phyloP scores from a whole-genome alignment of 2,329 filamentous ascomycete genomes.

The Diaporthe vexans region DNA sequence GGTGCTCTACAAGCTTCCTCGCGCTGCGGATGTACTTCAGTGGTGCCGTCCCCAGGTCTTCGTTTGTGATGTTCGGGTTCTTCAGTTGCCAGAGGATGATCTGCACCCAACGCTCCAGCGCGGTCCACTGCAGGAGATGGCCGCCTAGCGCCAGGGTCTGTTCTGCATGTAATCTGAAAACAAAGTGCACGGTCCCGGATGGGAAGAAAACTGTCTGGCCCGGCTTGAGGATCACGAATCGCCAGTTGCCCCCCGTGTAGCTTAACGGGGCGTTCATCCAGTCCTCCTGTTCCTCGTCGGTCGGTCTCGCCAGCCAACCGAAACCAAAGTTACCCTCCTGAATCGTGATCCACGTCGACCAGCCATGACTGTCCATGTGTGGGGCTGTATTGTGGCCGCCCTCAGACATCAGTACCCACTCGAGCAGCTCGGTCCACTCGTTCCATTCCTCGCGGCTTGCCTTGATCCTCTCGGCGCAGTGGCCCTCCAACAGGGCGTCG shows the following conservation, averaged over 20 bases:
- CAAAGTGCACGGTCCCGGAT: slow-evolving; percentile 53
- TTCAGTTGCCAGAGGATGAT: slow-evolving; percentile 48
- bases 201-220: slow-evolving; percentile 53
- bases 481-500: slow-evolving; percentile 55
- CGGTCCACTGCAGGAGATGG: slow-evolving; percentile 53
- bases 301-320: slow-evolving; percentile 51
- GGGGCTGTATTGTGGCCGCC: slow-evolving; percentile 53
- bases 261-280: slow-evolving; percentile 47
- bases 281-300: slow-evolving; percentile 44
- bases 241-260: slow-evolving; percentile 49
- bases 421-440: slow-evolving; percentile 51
- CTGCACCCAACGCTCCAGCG: slow-evolving; percentile 49
- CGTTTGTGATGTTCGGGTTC: slow-evolving; percentile 50
- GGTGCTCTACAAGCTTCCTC: slow-evolving; percentile 39
- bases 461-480: slow-evolving; percentile 47
- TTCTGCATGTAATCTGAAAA: slow-evolving; percentile 48
- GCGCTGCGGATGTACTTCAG: slow-evolving; percentile 41
- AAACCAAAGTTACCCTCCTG: slow-evolving; percentile 51
- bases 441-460: slow-evolving; percentile 50
- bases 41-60: slow-evolving; percentile 45
- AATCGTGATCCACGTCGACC: slow-evolving; percentile 53
- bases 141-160: slow-evolving; percentile 52
- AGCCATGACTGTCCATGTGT: slow-evolving; percentile 53
- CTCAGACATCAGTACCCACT: slow-evolving; percentile 52
- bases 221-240: slow-evolving; percentile 50